Conservation (phyloP, 1,284 basidiomycete species). For the Boletus holoroseus region DNA sequence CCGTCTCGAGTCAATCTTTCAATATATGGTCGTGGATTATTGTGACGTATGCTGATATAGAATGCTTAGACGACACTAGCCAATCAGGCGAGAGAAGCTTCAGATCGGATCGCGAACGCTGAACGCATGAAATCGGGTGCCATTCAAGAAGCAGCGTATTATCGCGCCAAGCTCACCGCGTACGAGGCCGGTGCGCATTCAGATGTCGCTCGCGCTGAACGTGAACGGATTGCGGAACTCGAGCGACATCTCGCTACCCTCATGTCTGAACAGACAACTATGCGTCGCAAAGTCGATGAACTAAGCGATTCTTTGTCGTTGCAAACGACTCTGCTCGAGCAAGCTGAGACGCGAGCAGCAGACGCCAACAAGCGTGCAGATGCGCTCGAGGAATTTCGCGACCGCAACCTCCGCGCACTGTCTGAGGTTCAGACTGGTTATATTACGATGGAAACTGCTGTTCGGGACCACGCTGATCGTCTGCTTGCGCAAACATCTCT, state of each 20-base stretch:
- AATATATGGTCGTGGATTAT: neutral
- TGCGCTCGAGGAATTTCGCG: conserved; percentile 74
- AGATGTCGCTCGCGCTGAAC: conserved; percentile 72
- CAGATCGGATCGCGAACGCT: conserved; percentile 75
- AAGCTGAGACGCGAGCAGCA: conserved; percentile 76
- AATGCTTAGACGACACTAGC: conserved; percentile 56
- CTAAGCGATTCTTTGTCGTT: conserved; percentile 68
- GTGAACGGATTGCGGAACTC: conserved; percentile 74
- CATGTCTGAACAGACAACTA: conserved; percentile 60
- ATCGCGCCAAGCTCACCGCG: conserved; percentile 88
- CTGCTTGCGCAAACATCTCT: conserved; percentile 73
- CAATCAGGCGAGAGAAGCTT: conserved; percentile 71
- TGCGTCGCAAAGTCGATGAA: conserved; percentile 69
- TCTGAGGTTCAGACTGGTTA: conserved; percentile 69
- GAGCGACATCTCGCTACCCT: conserved; percentile 73
- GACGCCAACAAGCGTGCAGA: conserved; percentile 82
- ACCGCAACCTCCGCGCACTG: conserved; percentile 64
- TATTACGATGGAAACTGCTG: conserved; percentile 55
- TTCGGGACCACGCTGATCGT: conserved; percentile 78
- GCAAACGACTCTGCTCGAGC: conserved; percentile 72
- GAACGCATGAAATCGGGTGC: conserved; percentile 78
- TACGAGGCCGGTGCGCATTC: conserved; percentile 67
- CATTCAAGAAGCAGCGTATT: conserved; percentile 93
- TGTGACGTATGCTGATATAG: conserved; percentile 15
- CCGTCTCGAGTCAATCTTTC: neutral